Percentiles rank a stretch among this genome's conserved stretches.
Conservation (phyloP, 306 rosid species). For the Rubus idaeus region DNA sequence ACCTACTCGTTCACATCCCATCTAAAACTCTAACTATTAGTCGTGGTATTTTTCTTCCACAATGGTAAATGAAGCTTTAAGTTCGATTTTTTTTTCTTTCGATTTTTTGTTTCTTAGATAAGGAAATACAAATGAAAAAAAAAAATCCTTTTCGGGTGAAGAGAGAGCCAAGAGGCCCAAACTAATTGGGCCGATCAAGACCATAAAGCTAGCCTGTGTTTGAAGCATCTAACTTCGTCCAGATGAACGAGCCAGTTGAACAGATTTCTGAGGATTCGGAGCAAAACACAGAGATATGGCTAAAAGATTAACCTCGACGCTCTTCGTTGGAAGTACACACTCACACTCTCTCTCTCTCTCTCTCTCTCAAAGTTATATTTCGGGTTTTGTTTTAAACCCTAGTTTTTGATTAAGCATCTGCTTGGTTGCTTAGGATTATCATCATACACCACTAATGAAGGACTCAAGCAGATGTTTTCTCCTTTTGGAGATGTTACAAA, state of each 20-base stretch:
- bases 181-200: background rate
- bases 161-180: background rate
- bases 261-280: background rate
- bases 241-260: background rate
- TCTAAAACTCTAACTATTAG: no score
- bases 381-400: background rate
- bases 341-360: background rate
- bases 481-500: constrained; percentile 56
- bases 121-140: no score
- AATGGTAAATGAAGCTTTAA: no score
- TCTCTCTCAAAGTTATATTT: background rate
- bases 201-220: background rate
- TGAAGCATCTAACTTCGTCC: background rate
- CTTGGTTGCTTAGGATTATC: constrained; percentile 55
- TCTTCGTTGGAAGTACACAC: constrained; percentile 56
- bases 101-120: no score
- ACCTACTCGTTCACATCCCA: no score
- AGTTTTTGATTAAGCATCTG: background rate
- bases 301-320: constrained; percentile 39
- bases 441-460: constrained; percentile 47
- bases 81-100: no score
- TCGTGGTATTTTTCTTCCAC: no score
- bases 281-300: constrained; percentile 37
- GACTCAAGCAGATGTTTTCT: constrained; percentile 51
- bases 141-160: no score